Evolutionary conservation across 345 rosid species (phyloP), one percentile per base, ranked within the genome.

Genomic region (Hibiscus syriacus): DNA sequence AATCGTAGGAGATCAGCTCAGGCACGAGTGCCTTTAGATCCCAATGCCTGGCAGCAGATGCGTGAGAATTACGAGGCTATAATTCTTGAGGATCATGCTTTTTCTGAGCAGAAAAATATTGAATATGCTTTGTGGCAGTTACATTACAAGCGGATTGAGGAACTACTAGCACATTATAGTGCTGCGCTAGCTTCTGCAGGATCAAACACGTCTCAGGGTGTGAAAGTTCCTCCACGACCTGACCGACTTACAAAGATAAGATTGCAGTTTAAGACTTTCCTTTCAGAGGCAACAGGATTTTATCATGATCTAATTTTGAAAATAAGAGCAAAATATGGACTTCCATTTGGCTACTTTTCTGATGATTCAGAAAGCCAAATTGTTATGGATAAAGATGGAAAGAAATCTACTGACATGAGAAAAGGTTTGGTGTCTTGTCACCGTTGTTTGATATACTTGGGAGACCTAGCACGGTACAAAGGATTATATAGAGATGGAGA

Each of bases 371-470:
- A 85, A 64, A 78, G 65, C 78, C 78, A 71, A 36, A 79, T 69
- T 77, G 73, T 71, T 68, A 71, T 64, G 81, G 98, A 88, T 61
- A 90, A 87, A 78, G 96, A 88, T 81, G 90, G 84, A 54, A 88
- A 90, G 69, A 84, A 83, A 83, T 77, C 81, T 23, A 68, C 84
- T 56, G 97, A 89, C 54, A 76, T 85, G 72, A 86, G 82, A 84
- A 89, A 84, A 77, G 96, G 87, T 39, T 71, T 89, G 79, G 81
- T 87, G 46, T 94, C 97, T 63, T 94, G 99, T 75, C 99, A 94
- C 73, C 97, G 97, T n/a, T 91, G 99, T 86, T 84, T 94, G 75
- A 94, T 94, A 80, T 94, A 89, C 85, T 84, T 94, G 76, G 99
- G 99, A 73, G 99, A 94, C 82, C 88, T 94, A 23, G 97, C 96